Percentiles rank a stretch among this genome's conserved stretches.
These are phyloP conservation scores for Limnomonas spitsbergensis DNA, from an alignment of 139 green algal species.

Conservation along the genomic window DNA sequence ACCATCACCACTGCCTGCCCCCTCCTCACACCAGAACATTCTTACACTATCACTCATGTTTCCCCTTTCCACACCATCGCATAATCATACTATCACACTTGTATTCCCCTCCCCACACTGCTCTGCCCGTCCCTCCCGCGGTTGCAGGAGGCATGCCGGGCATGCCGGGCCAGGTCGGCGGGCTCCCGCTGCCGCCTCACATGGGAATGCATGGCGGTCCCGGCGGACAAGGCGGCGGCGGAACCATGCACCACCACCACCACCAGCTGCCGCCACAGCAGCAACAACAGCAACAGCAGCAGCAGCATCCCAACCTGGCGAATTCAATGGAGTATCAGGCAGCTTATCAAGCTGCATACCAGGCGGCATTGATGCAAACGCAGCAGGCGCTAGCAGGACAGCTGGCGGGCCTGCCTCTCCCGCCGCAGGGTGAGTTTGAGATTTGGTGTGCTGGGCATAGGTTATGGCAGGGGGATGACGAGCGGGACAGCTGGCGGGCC, in stretches of 20 bases:
- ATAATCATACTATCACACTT: too few species aligned
- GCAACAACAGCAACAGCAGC: neutral
- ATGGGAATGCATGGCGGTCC: too few species aligned
- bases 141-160: too few species aligned
- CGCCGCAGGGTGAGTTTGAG: neutral
- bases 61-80: too few species aligned
- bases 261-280: neutral
- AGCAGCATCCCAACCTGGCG: too few species aligned
- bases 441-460: neutral
- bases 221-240: neutral
- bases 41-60: too few species aligned
- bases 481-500: too few species aligned
- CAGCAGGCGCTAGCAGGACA: slow-evolving; percentile 47
- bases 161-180: neutral
- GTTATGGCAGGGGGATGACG: neutral
- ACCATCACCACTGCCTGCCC: too few species aligned
- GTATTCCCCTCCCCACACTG: too few species aligned
- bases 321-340: slow-evolving; percentile 84
- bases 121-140: too few species aligned
- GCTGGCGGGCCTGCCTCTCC: neutral
- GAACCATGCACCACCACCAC: neutral
- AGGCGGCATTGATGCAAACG: slow-evolving; percentile 77
- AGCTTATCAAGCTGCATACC: slow-evolving; percentile 84
- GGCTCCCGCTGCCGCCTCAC: neutral
- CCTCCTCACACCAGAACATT: too few species aligned